Evolutionary conservation across 75 land plant species (phyloP).

Genomic region (Azolla pinnata): DNA sequence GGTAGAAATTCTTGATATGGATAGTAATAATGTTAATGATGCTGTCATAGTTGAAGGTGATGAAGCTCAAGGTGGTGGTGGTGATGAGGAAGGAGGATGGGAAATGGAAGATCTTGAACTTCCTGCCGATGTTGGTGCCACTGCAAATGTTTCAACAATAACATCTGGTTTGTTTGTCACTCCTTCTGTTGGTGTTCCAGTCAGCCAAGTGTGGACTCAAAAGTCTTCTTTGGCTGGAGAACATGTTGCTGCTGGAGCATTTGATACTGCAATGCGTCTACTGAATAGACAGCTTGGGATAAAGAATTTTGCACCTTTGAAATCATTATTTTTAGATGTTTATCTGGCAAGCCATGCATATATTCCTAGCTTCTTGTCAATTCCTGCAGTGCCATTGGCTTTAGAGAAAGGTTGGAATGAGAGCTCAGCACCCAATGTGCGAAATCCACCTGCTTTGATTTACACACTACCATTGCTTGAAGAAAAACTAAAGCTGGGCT

Average conservation of each 20-base stretch:
- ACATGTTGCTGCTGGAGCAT: conserved; percentile 65
- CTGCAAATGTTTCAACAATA: conserved; percentile 14
- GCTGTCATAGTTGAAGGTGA: conserved; percentile 26
- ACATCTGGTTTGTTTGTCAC: conserved; percentile 30
- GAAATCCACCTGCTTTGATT: conserved; percentile 42
- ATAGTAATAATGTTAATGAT: conserved; percentile 24
- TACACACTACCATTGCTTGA: conserved; percentile 43
- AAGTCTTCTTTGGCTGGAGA: conserved; percentile 59
- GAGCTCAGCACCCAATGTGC: conserved; percentile 30
- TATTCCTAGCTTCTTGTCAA: conserved; percentile 27
- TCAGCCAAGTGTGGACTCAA: conserved; percentile 48
- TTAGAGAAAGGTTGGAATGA: conserved; percentile 56
- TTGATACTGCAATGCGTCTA: conserved; percentile 57
- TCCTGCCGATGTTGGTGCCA: conserved; percentile 32
- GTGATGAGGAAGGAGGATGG: conserved; percentile 59
- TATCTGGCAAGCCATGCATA: conserved; percentile 48
- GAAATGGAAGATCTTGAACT: conserved; percentile 64
- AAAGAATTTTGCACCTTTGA: conserved; percentile 41
- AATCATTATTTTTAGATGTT: conserved; percentile 34
- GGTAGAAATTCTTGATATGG: conserved; percentile 36
- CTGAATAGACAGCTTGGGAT: conserved; percentile 51
- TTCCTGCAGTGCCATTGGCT: conserved; percentile 40
- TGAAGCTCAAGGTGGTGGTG: conserved; percentile 22
- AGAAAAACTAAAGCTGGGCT: conserved; percentile 43
- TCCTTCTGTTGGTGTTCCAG: conserved; percentile 48